Conservation (phyloP, 208 protist species). For the Acanthamoeba culbertsoni region DNA sequence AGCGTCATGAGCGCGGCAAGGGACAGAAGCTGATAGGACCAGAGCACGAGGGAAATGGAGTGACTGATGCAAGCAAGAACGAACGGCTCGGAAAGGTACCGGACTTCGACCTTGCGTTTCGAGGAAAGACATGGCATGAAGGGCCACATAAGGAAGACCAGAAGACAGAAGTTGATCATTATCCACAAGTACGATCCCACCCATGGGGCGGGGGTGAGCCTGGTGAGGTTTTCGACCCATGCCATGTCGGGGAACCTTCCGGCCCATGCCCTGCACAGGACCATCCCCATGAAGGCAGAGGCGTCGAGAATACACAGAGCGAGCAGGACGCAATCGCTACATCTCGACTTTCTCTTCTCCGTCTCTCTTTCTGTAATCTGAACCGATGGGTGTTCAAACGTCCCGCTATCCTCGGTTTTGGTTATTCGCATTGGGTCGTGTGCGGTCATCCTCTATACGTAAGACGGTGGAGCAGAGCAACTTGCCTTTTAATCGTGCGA, state of each 20-base stretch:
- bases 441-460: too few relatives aligned
- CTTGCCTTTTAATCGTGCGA: not conserved
- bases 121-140: not conserved
- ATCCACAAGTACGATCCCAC: not conserved
- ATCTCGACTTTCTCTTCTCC: not conserved
- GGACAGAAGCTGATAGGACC: not conserved
- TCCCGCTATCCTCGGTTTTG: not conserved
- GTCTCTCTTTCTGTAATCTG: not conserved
- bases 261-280: not conserved
- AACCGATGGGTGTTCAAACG: not conserved
- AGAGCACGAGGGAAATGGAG: not conserved
- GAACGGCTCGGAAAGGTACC: not conserved
- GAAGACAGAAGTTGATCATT: not conserved
- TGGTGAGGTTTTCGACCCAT: not conserved
- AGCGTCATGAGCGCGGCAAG: not conserved
- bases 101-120: not conserved
- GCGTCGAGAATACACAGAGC: not conserved
- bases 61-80: not conserved
- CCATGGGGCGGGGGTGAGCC: not conserved
- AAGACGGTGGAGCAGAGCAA: too few relatives aligned
- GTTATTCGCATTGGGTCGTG: not conserved
- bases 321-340: not conserved
- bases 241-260: not conserved
- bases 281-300: not conserved
- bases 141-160: slow-evolving; percentile 1